A percentile compares a stretch with the other conserved stretches of the same genome.
phyloP scores from a whole-genome alignment of 352 stramenopile genomes.

The Phytopythium kandeliae region DNA sequence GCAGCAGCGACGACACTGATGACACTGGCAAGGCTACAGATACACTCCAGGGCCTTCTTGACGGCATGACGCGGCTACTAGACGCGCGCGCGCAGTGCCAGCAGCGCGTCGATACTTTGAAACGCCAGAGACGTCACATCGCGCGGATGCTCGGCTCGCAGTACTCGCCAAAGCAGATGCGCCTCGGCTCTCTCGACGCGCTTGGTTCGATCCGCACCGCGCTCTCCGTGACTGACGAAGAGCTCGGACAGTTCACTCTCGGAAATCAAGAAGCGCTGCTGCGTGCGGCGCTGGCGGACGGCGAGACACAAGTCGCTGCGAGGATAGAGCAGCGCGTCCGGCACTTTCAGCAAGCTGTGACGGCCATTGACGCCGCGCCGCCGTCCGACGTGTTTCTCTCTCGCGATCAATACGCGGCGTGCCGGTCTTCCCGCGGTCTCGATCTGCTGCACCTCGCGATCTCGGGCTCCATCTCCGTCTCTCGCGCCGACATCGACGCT shows the following conservation, averaged over 20 bases:
- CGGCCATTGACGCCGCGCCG: constrained; percentile 2
- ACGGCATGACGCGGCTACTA: constrained; percentile 11
- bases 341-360: constrained; percentile 21
- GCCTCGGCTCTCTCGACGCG: not conserved
- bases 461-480: constrained; percentile 28
- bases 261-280: constrained; percentile 23
- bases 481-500: constrained; percentile 14
- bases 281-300: constrained; percentile 19
- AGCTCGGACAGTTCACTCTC: constrained; percentile 21
- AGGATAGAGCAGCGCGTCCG: constrained; percentile 28
- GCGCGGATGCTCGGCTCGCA: constrained; percentile 18
- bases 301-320: constrained; percentile 26
- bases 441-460: constrained; percentile 28
- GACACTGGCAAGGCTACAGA: too few species aligned
- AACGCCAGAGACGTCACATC: too few species aligned
- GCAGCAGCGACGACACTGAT: too few species aligned
- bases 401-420: constrained; percentile 29
- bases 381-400: constrained; percentile 23
- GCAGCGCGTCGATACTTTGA: constrained; percentile 11
- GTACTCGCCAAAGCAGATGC: constrained; percentile 5
- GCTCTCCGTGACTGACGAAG: not conserved
- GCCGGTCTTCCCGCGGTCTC: constrained; percentile 12
- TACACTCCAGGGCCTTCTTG: constrained; percentile 7
- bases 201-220: not conserved
- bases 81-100: constrained; percentile 10